Percentiles rank a stretch among this genome's conserved stretches.
phyloP scores from a whole-genome alignment of 179 eudicot genomes.

The Heliamphora pulchella region DNA sequence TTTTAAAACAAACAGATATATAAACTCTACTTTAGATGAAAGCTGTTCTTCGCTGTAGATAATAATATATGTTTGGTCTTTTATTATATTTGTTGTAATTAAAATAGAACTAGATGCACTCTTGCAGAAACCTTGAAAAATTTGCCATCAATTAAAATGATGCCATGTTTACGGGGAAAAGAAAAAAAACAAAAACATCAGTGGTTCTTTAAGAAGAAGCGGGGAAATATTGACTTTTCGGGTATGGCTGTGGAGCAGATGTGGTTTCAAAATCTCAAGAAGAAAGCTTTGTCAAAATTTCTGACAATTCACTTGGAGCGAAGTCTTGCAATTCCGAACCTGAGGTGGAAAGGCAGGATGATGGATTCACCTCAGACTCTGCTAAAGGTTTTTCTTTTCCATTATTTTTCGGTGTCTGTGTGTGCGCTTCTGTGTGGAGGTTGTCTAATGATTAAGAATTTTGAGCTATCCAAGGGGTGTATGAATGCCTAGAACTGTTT shows the following conservation, averaged over 20 bases:
- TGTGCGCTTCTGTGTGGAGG: background rate
- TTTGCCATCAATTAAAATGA: too few relatives aligned
- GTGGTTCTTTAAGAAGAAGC: too few relatives aligned
- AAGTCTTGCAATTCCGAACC: slow-evolving; percentile 15
- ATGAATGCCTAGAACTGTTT: background rate
- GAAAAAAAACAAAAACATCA: too few relatives aligned
- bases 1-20: too few relatives aligned
- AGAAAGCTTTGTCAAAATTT: slow-evolving; percentile 18
- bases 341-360: slow-evolving; percentile 21
- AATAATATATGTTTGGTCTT: too few relatives aligned
- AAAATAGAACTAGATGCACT: too few relatives aligned
- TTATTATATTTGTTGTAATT: too few relatives aligned
- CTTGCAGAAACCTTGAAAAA: too few relatives aligned
- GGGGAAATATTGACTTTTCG: too few relatives aligned
- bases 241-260: slow-evolving; percentile 14
- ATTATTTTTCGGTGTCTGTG: background rate
- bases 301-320: slow-evolving; percentile 18
- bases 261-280: slow-evolving; percentile 21
- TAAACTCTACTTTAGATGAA: too few relatives aligned
- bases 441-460: background rate
- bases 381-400: slow-evolving; percentile 13
- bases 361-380: slow-evolving; percentile 16
- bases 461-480: background rate
- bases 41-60: too few relatives aligned
- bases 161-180: too few relatives aligned